Evolutionary conservation across 139 green algal species (phyloP).

Genomic region (Micromonas commoda): DNA sequence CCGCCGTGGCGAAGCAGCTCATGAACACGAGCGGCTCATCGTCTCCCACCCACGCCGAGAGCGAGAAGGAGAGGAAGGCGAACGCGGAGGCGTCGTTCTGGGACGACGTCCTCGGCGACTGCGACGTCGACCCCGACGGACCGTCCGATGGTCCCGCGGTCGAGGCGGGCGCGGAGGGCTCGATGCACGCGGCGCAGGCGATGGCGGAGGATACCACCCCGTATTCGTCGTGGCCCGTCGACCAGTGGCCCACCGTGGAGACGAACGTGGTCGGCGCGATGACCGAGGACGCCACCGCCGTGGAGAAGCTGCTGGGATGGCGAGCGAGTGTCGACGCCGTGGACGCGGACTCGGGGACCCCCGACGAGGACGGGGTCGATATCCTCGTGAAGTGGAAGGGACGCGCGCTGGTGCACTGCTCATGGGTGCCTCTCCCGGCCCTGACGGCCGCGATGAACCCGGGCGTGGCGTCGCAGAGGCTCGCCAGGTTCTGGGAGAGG

Average conservation of each 20-base stretch:
- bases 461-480: neutral
- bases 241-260: neutral
- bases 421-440: neutral
- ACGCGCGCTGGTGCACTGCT: neutral
- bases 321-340: neutral
- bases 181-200: neutral
- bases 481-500: neutral
- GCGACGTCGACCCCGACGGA: neutral
- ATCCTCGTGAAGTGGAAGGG: conserved; percentile 2
- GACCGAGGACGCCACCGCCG: neutral
- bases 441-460: neutral
- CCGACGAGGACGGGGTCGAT: neutral
- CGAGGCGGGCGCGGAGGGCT: neutral
- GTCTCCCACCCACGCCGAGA: neutral
- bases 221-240: neutral
- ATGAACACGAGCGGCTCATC: neutral
- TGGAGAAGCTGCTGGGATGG: conserved; percentile 12
- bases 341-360: neutral
- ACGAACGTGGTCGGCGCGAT: neutral
- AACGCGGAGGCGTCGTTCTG: neutral
- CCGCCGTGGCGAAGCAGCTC: neutral
- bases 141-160: neutral
- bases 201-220: neutral
- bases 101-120: neutral
- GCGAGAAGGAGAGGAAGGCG: neutral